Base-by-base conservation (phyloP, 2,329 filamentous ascomycete genomes). In the Epichloe sylvatica region DNA sequence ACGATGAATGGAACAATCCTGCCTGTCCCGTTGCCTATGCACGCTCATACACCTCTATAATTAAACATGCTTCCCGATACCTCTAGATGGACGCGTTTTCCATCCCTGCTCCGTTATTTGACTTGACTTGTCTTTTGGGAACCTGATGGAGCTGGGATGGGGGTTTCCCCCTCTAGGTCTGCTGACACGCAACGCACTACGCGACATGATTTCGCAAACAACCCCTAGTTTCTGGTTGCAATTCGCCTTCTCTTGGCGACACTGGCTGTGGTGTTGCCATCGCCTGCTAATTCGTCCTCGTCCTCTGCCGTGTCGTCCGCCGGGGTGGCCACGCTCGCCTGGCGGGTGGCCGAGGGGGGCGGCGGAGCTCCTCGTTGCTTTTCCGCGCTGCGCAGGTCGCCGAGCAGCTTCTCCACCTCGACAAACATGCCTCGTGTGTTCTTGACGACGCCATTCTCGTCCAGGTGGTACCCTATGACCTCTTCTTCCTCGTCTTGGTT, bases 351-450 rank as follows among this genome's bases (percentile, higher is more conserved):
- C 9, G 63, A 63, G 23, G 7, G 12, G 3, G 64, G 60, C 5
- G 64, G 63, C 17, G 65, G 66, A 3, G 61, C 66, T 34, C 63
- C 65, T 4, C 67, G 62, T 41, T 77, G 73, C 53, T 75, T 75
- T 60, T 94, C 85, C 2, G 84, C 84, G 48, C 80, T 84, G 33
- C 87, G 78, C 72, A 90, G 83, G 56, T 84, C 82, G 38, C 77
- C 80, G 15, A 94, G 76, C 19, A 84, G 77, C 62, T 84, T 81
- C 67, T 94, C 84, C 1, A 94, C 86, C 64, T 91, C 86, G 52
- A 84, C 76, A 59, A 88, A 94, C 89, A 96, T 96, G 64, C 87
- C 84, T 50, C 84, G 75, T 1, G 90, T 89, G 61, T 94, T 88
- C 52, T 86, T 83, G 34, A 95, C 90, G 33, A 96, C 82, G 3